These are phyloP conservation scores for Cladophialophora immunda DNA, from an alignment of 2,329 filamentous ascomycete species.

Conservation along the genomic window DNA sequence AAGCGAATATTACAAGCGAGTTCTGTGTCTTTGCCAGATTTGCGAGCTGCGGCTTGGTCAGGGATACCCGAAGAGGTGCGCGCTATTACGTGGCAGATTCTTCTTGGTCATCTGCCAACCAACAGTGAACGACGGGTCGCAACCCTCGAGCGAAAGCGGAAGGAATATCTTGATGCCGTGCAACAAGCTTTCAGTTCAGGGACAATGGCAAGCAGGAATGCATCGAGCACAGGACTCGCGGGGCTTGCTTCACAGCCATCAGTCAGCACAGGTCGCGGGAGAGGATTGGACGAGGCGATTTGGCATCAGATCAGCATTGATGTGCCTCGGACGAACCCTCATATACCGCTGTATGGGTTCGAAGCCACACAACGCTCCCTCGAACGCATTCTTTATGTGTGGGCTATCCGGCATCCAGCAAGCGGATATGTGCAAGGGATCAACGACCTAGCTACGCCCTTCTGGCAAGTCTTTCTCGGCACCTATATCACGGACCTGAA, in stretches of 20 bases:
- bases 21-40: slow-evolving; percentile 82
- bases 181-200: slow-evolving; percentile 69
- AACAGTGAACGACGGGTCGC: slow-evolving; percentile 91
- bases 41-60: slow-evolving; percentile 89
- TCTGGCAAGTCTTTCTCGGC: slow-evolving; percentile 96
- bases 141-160: slow-evolving; percentile 90
- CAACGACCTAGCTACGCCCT: slow-evolving; percentile 96
- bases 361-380: slow-evolving; percentile 94
- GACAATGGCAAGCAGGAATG: slow-evolving; percentile 41
- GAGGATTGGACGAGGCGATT: slow-evolving; percentile 92
- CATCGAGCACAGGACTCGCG: slow-evolving; percentile 46
- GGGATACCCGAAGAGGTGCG: slow-evolving; percentile 94
- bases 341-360: slow-evolving; percentile 93
- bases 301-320: slow-evolving; percentile 99
- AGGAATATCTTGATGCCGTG: slow-evolving; percentile 95
- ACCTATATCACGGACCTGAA: slow-evolving; percentile 94
- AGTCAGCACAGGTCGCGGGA: slow-evolving; percentile 62
- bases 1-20: slow-evolving; percentile 94
- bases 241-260: slow-evolving; percentile 52
- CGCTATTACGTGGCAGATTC: slow-evolving; percentile 97
- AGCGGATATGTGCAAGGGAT: slow-evolving; percentile 99
- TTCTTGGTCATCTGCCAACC: slow-evolving; percentile 95
- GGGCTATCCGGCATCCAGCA: slow-evolving; percentile 96
- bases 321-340: slow-evolving; percentile 93
- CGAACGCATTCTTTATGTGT: slow-evolving; percentile 94